A percentile compares a stretch with the other conserved stretches of the same genome.
Evolutionary conservation across 257 asterid species (phyloP).

Genomic region (Eucommia ulmoides): DNA sequence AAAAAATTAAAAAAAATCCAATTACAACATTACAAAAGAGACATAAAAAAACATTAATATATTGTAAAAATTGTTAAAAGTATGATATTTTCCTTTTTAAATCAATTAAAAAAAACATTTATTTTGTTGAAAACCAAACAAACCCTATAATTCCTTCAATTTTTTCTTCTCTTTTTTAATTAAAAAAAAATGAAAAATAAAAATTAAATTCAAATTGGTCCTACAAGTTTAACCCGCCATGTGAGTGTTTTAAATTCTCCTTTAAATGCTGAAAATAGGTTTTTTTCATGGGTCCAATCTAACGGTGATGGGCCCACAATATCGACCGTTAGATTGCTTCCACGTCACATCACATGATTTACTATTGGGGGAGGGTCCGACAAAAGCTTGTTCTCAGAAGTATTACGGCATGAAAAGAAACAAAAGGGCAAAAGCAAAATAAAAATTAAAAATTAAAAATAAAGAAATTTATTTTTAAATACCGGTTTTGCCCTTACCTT

Average conservation of each 20-base stretch:
- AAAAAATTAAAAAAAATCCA: too few species aligned
- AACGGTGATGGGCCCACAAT: not conserved
- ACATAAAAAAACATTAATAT: too few species aligned
- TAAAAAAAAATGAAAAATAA: too few species aligned
- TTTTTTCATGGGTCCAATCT: not conserved
- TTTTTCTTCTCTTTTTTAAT: too few species aligned
- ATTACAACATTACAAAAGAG: too few species aligned
- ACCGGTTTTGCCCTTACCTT: slow-evolving; percentile 58
- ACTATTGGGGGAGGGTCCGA: slow-evolving; percentile 11
- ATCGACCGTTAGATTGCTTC: slow-evolving; percentile 15
- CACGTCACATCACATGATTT: slow-evolving; percentile 10
- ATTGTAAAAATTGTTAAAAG: not conserved
- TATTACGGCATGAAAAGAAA: slow-evolving; percentile 51
- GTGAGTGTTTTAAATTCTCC: not conserved
- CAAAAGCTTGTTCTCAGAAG: slow-evolving; percentile 6
- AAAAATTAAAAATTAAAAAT: slow-evolving; percentile 12
- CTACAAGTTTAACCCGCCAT: not conserved
- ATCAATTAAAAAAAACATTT: too few species aligned
- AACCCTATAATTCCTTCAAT: too few species aligned
- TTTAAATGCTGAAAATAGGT: too few species aligned
- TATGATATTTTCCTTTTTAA: not conserved
- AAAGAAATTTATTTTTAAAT: slow-evolving; percentile 9
- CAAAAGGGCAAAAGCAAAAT: slow-evolving; percentile 24
- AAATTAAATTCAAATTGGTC: not conserved
- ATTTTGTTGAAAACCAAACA: too few species aligned